These are phyloP conservation scores for Stagonosporopsis rhizophila DNA, from an alignment of 2,329 filamentous ascomycete species.

Conservation along the genomic window DNA sequence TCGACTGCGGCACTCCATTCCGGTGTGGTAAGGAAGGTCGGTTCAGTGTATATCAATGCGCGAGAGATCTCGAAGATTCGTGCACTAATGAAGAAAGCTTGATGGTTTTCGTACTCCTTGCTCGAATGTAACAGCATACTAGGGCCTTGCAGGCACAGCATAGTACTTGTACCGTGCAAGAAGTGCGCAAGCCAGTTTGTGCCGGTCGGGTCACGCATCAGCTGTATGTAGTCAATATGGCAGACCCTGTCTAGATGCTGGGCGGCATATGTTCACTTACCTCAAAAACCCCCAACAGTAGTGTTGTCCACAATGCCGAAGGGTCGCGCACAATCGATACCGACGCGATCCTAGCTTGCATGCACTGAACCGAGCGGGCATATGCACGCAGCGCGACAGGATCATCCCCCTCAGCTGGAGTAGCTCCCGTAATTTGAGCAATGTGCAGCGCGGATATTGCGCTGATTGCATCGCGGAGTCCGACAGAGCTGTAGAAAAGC, in stretches of 20 bases:
- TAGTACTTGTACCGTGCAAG: conserved; percentile 35
- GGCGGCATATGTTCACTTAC: conserved; percentile 11
- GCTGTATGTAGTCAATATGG: conserved; percentile 13
- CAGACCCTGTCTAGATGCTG: neutral
- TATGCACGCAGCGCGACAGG: conserved; percentile 29
- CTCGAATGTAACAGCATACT: conserved; percentile 10
- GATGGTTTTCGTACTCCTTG: conserved; percentile 13
- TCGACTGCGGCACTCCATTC: conserved; percentile 29
- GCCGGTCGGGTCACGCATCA: conserved; percentile 38
- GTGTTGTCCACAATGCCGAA: conserved; percentile 36
- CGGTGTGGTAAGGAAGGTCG: conserved; percentile 30
- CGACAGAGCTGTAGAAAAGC: conserved; percentile 21
- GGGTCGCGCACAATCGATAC: conserved; percentile 21
- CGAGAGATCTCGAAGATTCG: conserved; percentile 40
- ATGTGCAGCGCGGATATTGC: conserved; percentile 29
- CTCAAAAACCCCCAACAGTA: conserved; percentile 37
- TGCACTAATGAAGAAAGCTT: conserved; percentile 34
- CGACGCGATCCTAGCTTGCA: conserved; percentile 22
- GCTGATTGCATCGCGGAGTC: conserved; percentile 28
- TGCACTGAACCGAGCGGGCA: conserved; percentile 22
- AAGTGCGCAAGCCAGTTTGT: conserved; percentile 39
- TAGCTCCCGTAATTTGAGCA: neutral
- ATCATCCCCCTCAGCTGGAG: neutral
- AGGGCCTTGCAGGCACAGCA: conserved; percentile 32
- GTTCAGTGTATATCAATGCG: conserved; percentile 33